Percentiles rank a stretch among this genome's conserved stretches.
Conservation (phyloP, 106 monocot genomes). For the Apostasia ramifera region DNA sequence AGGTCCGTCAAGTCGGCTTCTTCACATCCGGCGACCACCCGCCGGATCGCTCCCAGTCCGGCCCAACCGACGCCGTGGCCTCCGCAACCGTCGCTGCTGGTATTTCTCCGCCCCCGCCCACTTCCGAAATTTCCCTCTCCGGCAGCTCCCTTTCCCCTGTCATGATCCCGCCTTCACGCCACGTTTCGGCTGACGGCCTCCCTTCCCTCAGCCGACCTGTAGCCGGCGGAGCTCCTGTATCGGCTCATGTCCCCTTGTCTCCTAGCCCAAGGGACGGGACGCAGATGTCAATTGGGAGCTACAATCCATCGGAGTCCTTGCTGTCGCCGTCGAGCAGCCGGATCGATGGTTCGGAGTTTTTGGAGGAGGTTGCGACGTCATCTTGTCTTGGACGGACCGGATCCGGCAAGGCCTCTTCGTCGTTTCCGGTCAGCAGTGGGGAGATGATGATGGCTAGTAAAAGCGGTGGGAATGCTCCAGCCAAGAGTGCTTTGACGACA, state of each 20-base stretch:
- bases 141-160: constrained; percentile 56
- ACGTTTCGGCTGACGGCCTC: constrained; percentile 26
- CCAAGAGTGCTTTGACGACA: constrained; percentile 43
- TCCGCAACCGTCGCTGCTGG: neutral
- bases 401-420: constrained; percentile 22
- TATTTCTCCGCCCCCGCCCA: constrained; percentile 5
- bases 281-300: constrained; percentile 36
- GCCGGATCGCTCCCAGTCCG: constrained; percentile 2
- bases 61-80: neutral
- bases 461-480: neutral
- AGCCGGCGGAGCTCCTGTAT: constrained; percentile 10
- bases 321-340: constrained; percentile 40
- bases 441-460: constrained; percentile 34
- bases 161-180: constrained; percentile 81
- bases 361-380: constrained; percentile 25
- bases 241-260: constrained; percentile 10
- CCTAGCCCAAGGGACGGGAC: constrained; percentile 15
- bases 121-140: constrained; percentile 15
- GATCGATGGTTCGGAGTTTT: constrained; percentile 36
- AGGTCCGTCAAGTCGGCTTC: constrained; percentile 10
- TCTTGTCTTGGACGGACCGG: constrained; percentile 16
- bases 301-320: constrained; percentile 47
- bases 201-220: constrained; percentile 1
- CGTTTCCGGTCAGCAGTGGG: constrained; percentile 33
- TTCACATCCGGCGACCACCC: constrained; percentile 14